Evolutionary conservation across 2,329 filamentous ascomycete species (phyloP).

Genomic region (Coniochaeta sp.): DNA sequence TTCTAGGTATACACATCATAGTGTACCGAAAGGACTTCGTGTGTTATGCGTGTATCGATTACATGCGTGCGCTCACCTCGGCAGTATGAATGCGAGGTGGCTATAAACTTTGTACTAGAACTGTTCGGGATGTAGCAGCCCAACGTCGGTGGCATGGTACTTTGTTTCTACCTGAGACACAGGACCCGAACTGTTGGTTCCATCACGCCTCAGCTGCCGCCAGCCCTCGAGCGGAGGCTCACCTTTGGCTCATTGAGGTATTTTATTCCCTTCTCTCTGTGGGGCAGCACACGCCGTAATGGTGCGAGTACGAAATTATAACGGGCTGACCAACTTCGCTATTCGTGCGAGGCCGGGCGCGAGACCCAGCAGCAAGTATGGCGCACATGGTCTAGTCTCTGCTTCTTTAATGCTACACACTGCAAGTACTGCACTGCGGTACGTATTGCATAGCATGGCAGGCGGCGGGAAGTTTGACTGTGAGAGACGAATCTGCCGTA

Average conservation of each 20-base stretch:
- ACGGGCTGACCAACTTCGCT: background rate
- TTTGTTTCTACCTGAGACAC: slow-evolving; percentile 1
- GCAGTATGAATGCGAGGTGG: background rate
- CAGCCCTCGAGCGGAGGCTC: background rate
- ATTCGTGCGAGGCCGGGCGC: background rate
- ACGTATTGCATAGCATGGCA: too few relatives aligned
- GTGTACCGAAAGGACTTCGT: too few relatives aligned
- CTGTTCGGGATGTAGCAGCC: background rate
- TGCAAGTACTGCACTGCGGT: background rate
- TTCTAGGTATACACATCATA: too few relatives aligned
- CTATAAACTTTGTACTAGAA: background rate
- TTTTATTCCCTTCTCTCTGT: background rate
- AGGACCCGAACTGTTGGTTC: background rate
- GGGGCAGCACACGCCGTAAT: background rate
- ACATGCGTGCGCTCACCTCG: background rate
- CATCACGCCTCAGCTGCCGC: background rate
- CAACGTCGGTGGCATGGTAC: background rate
- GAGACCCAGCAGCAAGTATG: background rate
- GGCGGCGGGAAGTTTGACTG: background rate
- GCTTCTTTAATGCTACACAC: background rate
- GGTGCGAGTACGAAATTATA: background rate
- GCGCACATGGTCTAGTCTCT: background rate
- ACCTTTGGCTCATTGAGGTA: background rate
- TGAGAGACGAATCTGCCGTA: background rate
- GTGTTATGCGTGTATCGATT: too few relatives aligned